Evolutionary conservation across 1,284 basidiomycete species (phyloP).

Genomic region (Marasmius tenuissimus): DNA sequence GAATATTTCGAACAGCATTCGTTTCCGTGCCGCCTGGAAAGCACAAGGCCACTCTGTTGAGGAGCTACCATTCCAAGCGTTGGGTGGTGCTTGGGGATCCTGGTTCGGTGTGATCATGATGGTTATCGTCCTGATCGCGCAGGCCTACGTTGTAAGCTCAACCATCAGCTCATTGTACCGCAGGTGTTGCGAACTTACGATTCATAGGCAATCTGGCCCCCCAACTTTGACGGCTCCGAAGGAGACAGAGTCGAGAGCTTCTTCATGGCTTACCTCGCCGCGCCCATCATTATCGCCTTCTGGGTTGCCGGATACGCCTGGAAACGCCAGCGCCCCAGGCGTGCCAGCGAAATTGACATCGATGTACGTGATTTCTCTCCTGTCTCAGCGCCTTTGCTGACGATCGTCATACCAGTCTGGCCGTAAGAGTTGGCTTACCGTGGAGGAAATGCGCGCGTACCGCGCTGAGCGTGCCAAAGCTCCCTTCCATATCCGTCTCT

Average conservation of each 20-base stretch:
- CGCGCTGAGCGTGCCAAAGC: conserved; percentile 35
- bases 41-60: conserved; percentile 41
- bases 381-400: not conserved
- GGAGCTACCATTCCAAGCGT: conserved; percentile 40
- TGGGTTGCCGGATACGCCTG: conserved; percentile 35
- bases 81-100: conserved; percentile 41
- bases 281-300: conserved; percentile 38
- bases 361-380: conserved; percentile 25
- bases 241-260: conserved; percentile 29
- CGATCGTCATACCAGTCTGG: conserved; percentile 27
- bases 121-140: conserved; percentile 37
- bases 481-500: conserved; percentile 33
- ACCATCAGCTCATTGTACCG: not conserved
- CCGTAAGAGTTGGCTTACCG: conserved; percentile 42
- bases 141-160: conserved; percentile 38
- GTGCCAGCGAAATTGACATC: conserved; percentile 36
- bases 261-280: conserved; percentile 38
- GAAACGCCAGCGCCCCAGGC: conserved; percentile 36
- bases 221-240: conserved; percentile 28
- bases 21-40: conserved; percentile 41
- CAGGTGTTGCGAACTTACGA: not conserved
- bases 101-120: conserved; percentile 42
- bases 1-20: conserved; percentile 26
- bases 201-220: conserved; percentile 36
- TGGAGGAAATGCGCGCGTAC: conserved; percentile 39